Base-by-base conservation (phyloP, 2,329 filamentous ascomycete species). In the Aureobasidium sp. region DNA sequence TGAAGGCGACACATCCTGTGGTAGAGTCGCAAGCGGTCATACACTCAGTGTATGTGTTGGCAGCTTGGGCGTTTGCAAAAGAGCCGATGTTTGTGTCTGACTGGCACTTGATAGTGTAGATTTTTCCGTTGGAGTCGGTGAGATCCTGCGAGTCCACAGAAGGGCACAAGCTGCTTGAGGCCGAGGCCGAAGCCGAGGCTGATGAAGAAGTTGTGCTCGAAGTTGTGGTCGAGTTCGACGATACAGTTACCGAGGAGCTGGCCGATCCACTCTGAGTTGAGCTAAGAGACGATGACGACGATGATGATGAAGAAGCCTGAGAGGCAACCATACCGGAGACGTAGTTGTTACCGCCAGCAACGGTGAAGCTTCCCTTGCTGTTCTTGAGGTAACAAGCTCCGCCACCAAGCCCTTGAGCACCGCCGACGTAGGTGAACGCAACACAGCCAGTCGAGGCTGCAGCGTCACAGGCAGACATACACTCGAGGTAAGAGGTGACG, bases 111-210 rank as follows among this genome's bases (percentile, higher is more conserved):
- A 62, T 49, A 5, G 59, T 63, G 27, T 54, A 60, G 11, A 19
- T 23, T 2, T 54, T 31, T 29, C 29, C 33, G 50, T 62, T 67
- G 13, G 60, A 25, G 10, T 62, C 65, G 15, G 59, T 35, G 19
- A 57, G 17, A n/a, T 55, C 38, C 27, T 55, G 51, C 27, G 51
- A 55, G 7, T 61, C 51, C 2, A 54, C 40, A 25, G 40, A 23
- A n/a, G 68, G 68, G 53, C 68, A 69, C 21, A 62, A 42, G n/a
- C 19, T 31, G 54, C 43, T 58, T 13, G 55, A 49, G 6, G 55
- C 33, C 19, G 55, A 38, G 21, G 55, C 33, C 5, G 55, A 17
- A n/a, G n/a, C n/a, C n/a, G n/a, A n/a, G 13, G 55, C 29, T 4
- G 42, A 37, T n/a, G 64, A 55, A 15, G 62, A 47, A n/a, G n/a